Evolutionary conservation across 2,329 filamentous ascomycete genomes (phyloP).

Genomic region (Phaeosphaeriaceae sp.): DNA sequence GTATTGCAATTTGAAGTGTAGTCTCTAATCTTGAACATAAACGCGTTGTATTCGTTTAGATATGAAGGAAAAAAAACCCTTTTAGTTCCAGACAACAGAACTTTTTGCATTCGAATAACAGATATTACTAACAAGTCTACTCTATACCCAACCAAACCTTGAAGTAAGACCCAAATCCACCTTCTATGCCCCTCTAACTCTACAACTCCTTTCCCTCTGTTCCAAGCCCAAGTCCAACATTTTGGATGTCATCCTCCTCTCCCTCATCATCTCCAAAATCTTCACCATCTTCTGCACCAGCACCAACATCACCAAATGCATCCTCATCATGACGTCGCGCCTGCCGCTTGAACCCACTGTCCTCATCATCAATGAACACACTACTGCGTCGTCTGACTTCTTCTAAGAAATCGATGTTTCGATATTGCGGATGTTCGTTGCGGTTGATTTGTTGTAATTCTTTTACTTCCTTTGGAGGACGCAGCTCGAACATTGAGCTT

Average conservation of each 20-base stretch:
- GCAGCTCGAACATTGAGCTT: constrained; percentile 46
- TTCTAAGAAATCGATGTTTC: constrained; percentile 44
- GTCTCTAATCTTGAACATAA: too few species aligned
- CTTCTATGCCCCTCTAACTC: too few species aligned
- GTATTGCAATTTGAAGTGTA: not conserved
- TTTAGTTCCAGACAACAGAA: too few species aligned
- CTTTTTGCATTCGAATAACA: too few species aligned
- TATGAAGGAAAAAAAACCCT: too few species aligned
- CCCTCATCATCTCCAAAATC: constrained; percentile 19
- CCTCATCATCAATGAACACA: constrained; percentile 49
- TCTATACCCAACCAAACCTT: not conserved
- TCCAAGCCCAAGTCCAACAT: constrained; percentile 18
- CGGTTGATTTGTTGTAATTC: constrained; percentile 17
- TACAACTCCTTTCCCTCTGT: constrained; percentile 13
- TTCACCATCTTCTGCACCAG: constrained; percentile 12
- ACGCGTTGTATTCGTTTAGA: too few species aligned
- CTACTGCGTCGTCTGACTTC: constrained; percentile 55
- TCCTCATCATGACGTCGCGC: constrained; percentile 13
- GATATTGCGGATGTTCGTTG: constrained; percentile 11
- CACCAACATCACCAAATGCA: constrained; percentile 11
- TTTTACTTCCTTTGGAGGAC: constrained; percentile 31
- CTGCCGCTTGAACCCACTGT: constrained; percentile 1
- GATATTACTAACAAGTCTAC: too few species aligned
- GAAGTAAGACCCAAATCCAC: too few species aligned
- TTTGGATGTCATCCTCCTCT: constrained; percentile 21